These are phyloP conservation scores for Globisporangium radiosum DNA, from an alignment of 352 stramenopile species.

Conservation along the genomic window DNA sequence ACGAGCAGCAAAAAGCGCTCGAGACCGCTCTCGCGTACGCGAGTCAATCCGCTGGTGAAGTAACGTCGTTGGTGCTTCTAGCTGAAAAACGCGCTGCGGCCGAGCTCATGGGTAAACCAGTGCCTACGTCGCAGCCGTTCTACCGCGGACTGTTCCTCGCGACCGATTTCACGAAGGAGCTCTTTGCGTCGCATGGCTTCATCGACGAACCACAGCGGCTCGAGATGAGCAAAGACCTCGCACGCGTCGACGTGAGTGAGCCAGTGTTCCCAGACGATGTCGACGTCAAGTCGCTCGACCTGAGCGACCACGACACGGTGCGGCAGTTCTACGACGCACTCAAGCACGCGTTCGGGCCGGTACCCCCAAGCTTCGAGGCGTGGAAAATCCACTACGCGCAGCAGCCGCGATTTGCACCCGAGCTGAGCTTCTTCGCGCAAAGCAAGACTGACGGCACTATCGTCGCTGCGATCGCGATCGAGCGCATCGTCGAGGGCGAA, in stretches of 20 bases:
- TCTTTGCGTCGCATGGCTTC: neutral
- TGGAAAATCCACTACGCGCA: constrained; percentile 17
- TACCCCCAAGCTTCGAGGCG: constrained; percentile 7
- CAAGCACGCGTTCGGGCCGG: constrained; percentile 8
- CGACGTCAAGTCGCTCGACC: constrained; percentile 1
- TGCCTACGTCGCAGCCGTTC: neutral
- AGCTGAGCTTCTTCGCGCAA: constrained; percentile 15
- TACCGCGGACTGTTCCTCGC: neutral
- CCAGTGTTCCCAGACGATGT: constrained; percentile 2
- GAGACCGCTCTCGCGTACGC: neutral
- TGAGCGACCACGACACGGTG: neutral
- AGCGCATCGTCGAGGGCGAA: constrained; percentile 4
- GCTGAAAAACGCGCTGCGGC: neutral
- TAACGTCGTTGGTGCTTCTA: neutral
- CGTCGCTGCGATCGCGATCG: constrained; percentile 2
- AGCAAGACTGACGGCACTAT: neutral
- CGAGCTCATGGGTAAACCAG: neutral
- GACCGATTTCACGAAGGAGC: constrained; percentile 4
- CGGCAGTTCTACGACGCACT: constrained; percentile 9
- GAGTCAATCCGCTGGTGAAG: neutral
- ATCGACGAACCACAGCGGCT: neutral
- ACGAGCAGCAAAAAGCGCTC: neutral
- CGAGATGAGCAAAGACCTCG: constrained; percentile 6
- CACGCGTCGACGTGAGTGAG: neutral
- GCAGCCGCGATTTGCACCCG: constrained; percentile 11